phyloP scores from a whole-genome alignment of 306 rosid species.

The Lablab purpureus region DNA sequence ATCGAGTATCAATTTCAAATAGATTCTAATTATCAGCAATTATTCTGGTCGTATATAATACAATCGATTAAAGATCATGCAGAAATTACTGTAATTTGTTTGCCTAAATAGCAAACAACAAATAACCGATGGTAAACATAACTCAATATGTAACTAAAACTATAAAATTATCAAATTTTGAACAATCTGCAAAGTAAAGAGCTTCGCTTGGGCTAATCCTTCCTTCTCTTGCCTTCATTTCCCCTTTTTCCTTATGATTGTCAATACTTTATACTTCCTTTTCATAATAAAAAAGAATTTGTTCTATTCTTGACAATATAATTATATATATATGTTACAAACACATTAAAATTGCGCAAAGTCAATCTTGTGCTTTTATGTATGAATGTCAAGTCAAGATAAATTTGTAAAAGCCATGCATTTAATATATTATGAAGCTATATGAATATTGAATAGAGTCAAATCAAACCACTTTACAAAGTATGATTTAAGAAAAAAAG shows the following conservation, averaged over 20 bases:
- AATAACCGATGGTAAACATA: background rate
- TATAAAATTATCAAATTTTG: background rate
- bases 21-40: slow-evolving; percentile 1
- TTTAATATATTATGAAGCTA: slow-evolving; percentile 2
- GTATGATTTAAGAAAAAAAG: background rate
- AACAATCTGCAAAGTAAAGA: background rate
- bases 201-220: background rate
- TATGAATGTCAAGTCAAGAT: background rate
- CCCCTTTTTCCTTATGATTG: background rate
- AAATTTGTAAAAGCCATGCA: background rate
- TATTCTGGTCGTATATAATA: background rate
- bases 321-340: too few relatives aligned
- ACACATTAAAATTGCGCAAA: background rate
- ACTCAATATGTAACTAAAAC: background rate
- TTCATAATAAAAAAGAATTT: background rate
- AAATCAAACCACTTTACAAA: background rate
- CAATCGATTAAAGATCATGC: background rate
- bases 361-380: background rate
- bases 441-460: background rate
- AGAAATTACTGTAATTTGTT: slow-evolving; percentile 5
- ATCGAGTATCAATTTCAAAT: background rate
- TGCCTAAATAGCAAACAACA: background rate
- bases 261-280: slow-evolving; percentile 3
- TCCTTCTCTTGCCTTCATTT: background rate
- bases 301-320: background rate